Conservation (phyloP, 2,329 filamentous ascomycete genomes). For the Calcarisporium arbuscula region DNA sequence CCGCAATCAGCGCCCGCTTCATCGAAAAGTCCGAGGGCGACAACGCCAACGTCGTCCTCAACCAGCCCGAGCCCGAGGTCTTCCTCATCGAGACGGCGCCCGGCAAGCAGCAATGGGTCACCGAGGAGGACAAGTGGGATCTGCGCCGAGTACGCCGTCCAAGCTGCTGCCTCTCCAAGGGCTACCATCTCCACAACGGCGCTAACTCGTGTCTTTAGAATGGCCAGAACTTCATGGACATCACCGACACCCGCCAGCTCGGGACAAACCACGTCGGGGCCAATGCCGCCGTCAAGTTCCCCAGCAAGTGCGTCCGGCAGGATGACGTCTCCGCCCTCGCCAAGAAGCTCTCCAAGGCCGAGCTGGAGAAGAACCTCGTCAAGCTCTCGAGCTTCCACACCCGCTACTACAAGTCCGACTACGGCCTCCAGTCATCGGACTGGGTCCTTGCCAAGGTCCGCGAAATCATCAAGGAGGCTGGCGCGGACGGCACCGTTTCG, state of each 20-base stretch:
- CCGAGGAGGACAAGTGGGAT: slow-evolving; percentile 92
- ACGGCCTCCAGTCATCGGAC: slow-evolving; percentile 75
- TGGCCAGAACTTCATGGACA: slow-evolving; percentile 88
- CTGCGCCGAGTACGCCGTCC: slow-evolving; percentile 62
- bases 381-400: slow-evolving; percentile 75
- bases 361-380: slow-evolving; percentile 73
- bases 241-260: slow-evolving; percentile 64
- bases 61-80: slow-evolving; percentile 28
- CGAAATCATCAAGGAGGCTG: slow-evolving; percentile 62
- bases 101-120: slow-evolving; percentile 78
- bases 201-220: slow-evolving; percentile 46
- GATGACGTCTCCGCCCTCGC: slow-evolving; percentile 62
- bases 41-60: slow-evolving; percentile 44
- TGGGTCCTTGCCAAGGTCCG: slow-evolving; percentile 78
- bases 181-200: background rate
- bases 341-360: slow-evolving; percentile 62
- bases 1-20: slow-evolving; percentile 50
- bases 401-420: slow-evolving; percentile 72
- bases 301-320: slow-evolving; percentile 58
- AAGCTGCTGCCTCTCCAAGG: background rate
- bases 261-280: slow-evolving; percentile 39
- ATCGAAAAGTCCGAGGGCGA: slow-evolving; percentile 45
- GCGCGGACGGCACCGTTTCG: slow-evolving; percentile 60
- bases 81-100: slow-evolving; percentile 82
- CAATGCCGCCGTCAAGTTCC: slow-evolving; percentile 48